Percentiles rank a stretch among this genome's conserved stretches.
Evolutionary conservation across 768 basidiomycete species (phyloP).

Genomic region (Termitomyces sp.): DNA sequence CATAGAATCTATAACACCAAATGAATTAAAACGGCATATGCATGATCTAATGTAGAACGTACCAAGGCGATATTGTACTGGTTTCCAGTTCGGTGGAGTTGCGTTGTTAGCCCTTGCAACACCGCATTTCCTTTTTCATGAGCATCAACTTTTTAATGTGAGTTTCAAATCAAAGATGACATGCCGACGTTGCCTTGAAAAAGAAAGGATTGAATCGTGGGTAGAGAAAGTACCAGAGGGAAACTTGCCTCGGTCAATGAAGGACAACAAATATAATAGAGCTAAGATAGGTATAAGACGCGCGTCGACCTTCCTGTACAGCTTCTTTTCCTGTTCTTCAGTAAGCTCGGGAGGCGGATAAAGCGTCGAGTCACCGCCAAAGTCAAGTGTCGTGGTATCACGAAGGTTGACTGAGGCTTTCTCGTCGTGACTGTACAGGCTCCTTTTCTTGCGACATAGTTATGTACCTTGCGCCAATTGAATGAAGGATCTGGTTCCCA

Average conservation of each 20-base stretch:
- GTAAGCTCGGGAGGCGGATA: too few species aligned
- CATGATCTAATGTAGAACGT: conserved; percentile 6
- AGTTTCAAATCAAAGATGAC: conserved; percentile 4
- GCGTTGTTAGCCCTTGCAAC: conserved; percentile 51
- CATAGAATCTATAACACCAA: conserved; percentile 40
- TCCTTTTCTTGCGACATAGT: too few species aligned
- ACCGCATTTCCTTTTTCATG: conserved; percentile 51
- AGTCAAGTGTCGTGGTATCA: too few species aligned
- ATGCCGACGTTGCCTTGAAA: conserved; percentile 50
- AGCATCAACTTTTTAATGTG: background rate
- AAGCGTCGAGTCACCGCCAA: too few species aligned
- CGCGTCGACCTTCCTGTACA: conserved; percentile 56
- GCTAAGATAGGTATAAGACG: conserved; percentile 54
- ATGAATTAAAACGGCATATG: background rate
- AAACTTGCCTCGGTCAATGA: conserved; percentile 53
- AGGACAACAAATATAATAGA: conserved; percentile 57
- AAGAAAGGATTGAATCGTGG: background rate
- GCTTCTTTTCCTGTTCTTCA: too few species aligned
- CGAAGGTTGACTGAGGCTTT: too few species aligned
- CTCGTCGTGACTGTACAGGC: too few species aligned
- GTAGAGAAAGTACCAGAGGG: background rate
- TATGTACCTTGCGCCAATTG: too few species aligned
- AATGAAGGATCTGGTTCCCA: too few species aligned
- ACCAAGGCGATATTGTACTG: conserved; percentile 67
- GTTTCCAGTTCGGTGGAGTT: conserved; percentile 52